Conservation (phyloP, 2,329 filamentous ascomycete species). For the Hawksworthiomyces lignivorus region DNA sequence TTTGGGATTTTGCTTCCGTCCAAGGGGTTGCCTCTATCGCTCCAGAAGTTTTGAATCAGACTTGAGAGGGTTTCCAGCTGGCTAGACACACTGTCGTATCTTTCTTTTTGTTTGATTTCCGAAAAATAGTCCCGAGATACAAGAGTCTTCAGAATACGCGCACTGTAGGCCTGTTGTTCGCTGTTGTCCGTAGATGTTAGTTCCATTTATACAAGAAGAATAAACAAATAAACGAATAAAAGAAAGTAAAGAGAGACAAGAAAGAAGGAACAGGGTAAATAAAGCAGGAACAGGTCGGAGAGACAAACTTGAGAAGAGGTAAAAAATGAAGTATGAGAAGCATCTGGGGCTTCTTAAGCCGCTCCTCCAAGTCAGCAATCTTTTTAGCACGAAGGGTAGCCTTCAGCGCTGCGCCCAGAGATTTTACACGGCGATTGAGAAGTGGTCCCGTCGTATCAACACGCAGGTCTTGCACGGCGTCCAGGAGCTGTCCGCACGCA, state of each 20-base stretch:
- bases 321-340: conserved; percentile 1
- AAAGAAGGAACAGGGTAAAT: not conserved
- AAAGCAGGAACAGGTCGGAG: too few relatives aligned
- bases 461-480: too few relatives aligned
- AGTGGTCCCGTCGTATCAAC: too few relatives aligned
- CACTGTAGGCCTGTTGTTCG: not conserved
- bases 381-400: not conserved
- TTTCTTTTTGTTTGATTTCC: not conserved
- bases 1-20: not conserved
- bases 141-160: not conserved
- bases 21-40: not conserved
- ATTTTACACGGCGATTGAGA: too few relatives aligned
- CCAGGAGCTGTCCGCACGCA: too few relatives aligned
- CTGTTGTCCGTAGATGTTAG: not conserved
- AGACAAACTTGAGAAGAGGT: not conserved
- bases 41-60: not conserved
- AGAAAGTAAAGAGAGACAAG: not conserved
- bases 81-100: not conserved
- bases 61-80: not conserved
- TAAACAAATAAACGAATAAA: too few relatives aligned
- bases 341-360: not conserved
- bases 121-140: not conserved
- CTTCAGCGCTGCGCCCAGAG: not conserved
- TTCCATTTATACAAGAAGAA: not conserved
- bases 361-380: not conserved